A percentile compares a stretch with the other conserved stretches of the same genome.
Evolutionary conservation across 1,139 yeast genomes (phyloP).

Genomic region (Meyerozyma smithsonii): DNA sequence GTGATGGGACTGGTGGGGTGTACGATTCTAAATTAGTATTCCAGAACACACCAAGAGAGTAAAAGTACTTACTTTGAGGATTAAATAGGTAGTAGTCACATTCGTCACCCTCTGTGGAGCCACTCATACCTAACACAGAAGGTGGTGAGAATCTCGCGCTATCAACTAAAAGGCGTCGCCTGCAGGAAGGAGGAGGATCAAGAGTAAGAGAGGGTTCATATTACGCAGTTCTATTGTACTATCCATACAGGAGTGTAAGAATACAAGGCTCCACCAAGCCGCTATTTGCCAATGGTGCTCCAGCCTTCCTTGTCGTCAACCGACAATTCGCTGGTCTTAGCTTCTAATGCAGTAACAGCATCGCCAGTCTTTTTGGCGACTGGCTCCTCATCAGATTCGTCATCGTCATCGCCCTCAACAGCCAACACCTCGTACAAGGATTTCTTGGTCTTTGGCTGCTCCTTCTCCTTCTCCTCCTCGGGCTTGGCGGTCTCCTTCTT

Average conservation of each 20-base stretch:
- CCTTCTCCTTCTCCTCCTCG: constrained; percentile 26
- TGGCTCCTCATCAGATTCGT: constrained; percentile 40
- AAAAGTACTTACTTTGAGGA: constrained; percentile 12
- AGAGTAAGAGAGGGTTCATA: not conserved
- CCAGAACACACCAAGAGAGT: not conserved
- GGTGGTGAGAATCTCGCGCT: not conserved
- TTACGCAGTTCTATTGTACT: not conserved
- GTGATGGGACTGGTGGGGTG: constrained; percentile 57
- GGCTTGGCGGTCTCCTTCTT: constrained; percentile 13
- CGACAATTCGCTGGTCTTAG: not conserved
- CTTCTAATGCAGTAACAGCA: not conserved
- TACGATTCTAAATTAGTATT: constrained; percentile 28
- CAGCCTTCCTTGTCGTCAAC: constrained; percentile 1
- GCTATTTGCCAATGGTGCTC: not conserved
- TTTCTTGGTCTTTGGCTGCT: constrained; percentile 44
- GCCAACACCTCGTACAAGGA: constrained; percentile 65
- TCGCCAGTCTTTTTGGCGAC: constrained; percentile 9
- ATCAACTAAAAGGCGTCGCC: constrained; percentile 3
- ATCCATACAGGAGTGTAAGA: not conserved
- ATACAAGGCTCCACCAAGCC: not conserved
- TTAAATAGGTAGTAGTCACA: constrained; percentile 15
- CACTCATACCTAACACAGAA: not conserved
- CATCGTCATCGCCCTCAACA: constrained; percentile 56
- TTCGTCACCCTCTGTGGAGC: not conserved
- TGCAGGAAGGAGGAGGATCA: constrained; percentile 1